Conservation (phyloP, 2,329 filamentous ascomycete species). For the Paraphaeosphaeria minitans region DNA sequence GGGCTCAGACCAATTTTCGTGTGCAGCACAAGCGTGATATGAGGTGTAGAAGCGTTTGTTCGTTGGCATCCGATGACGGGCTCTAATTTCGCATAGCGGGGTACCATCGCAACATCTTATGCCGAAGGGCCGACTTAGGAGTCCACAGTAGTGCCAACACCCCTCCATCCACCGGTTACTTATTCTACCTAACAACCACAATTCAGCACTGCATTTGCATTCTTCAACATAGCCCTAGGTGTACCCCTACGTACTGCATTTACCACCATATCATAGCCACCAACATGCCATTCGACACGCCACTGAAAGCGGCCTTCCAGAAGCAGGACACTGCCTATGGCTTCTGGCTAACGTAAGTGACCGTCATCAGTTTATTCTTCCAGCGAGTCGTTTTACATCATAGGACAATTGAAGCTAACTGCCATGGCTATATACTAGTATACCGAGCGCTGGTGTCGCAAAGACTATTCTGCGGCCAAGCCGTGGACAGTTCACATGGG, state of each 20-base stretch:
- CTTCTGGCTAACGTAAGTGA: slow-evolving; percentile 2
- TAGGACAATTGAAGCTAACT: background rate
- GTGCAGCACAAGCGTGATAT: no score
- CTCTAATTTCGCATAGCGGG: no score
- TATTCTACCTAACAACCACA: background rate
- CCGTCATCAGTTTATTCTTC: background rate
- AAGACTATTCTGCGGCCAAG: slow-evolving; percentile 41
- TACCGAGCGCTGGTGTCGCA: slow-evolving; percentile 22
- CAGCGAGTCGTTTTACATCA: background rate
- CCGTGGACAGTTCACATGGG: slow-evolving; percentile 40
- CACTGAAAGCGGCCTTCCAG: background rate
- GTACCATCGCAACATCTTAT: background rate
- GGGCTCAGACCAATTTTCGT: no score
- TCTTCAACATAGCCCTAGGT: no score
- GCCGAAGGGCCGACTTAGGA: background rate
- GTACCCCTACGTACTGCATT: background rate
- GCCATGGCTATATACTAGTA: background rate
- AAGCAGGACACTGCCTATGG: background rate
- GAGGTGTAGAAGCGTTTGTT: no score
- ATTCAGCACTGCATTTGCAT: background rate
- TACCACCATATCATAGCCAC: background rate
- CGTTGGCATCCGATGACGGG: no score
- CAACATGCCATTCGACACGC: background rate
- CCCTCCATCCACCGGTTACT: background rate
- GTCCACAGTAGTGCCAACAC: background rate